Percentiles rank a stretch among this genome's conserved stretches.
Evolutionary conservation across 179 eudicot genomes (phyloP).

Genomic region (Nepenthes alata): DNA sequence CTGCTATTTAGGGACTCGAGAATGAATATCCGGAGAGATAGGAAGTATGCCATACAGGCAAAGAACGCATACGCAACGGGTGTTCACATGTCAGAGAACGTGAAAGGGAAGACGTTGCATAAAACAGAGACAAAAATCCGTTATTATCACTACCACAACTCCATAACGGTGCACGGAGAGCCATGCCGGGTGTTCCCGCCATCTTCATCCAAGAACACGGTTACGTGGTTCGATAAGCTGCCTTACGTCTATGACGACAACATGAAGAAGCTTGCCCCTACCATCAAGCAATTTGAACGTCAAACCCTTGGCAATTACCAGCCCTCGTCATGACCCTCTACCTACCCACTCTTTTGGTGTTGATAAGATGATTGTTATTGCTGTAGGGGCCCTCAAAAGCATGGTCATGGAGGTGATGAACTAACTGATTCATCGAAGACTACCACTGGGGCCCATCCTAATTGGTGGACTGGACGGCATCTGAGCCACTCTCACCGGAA

Average conservation of each 20-base stretch:
- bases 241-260: conserved; percentile 44
- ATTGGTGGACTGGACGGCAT: too few relatives aligned
- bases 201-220: conserved; percentile 20
- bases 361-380: too few relatives aligned
- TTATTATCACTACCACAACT: conserved; percentile 53
- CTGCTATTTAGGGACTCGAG: conserved; percentile 40
- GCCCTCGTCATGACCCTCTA: conserved; percentile 16
- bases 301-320: conserved; percentile 20
- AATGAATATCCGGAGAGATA: conserved; percentile 35
- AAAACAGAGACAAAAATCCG: conserved; percentile 38
- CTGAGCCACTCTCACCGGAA: too few relatives aligned
- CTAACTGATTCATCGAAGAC: too few relatives aligned
- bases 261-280: conserved; percentile 44
- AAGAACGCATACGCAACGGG: conserved; percentile 44
- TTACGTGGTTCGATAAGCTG: conserved; percentile 22
- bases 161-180: conserved; percentile 35
- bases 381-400: too few relatives aligned
- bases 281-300: conserved; percentile 44
- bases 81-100: conserved; percentile 56
- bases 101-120: conserved; percentile 36
- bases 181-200: conserved; percentile 36
- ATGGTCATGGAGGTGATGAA: too few relatives aligned
- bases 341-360: not conserved
- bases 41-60: conserved; percentile 56
- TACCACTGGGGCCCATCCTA: too few relatives aligned